Conservation (phyloP, 2,329 filamentous ascomycete genomes). For the Neopestalotiopsis rosae region DNA sequence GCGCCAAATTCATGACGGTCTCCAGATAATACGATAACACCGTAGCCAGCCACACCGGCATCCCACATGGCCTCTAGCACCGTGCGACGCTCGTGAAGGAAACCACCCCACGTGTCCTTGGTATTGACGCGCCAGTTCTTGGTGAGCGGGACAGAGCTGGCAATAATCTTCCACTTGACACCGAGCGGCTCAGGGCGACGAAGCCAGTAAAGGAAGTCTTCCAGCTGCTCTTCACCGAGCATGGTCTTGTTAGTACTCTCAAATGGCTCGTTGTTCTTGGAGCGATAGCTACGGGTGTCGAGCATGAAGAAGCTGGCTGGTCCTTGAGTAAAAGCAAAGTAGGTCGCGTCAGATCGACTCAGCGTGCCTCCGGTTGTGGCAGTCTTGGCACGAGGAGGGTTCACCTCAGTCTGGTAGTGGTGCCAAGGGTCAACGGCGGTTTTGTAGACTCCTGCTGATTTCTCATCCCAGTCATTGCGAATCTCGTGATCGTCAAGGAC, state of each 20-base stretch:
- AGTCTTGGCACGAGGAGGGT: slow-evolving; percentile 73
- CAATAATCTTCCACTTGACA: slow-evolving; percentile 91
- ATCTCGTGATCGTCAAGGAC: slow-evolving; percentile 98
- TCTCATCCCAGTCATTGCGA: slow-evolving; percentile 87
- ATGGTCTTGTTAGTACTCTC: slow-evolving; percentile 78
- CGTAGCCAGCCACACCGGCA: slow-evolving; percentile 73
- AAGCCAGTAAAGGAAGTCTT: slow-evolving; percentile 81
- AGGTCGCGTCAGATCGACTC: slow-evolving; percentile 67
- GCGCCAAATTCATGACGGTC: slow-evolving; percentile 98
- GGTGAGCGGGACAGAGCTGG: slow-evolving; percentile 91
- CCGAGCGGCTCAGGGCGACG: slow-evolving; percentile 73
- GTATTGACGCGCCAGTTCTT: slow-evolving; percentile 95
- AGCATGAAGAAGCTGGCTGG: slow-evolving; percentile 94
- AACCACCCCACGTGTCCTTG: slow-evolving; percentile 93
- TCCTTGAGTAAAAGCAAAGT: slow-evolving; percentile 88
- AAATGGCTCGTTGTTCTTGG: slow-evolving; percentile 64
- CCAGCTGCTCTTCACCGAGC: slow-evolving; percentile 80
- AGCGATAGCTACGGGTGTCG: slow-evolving; percentile 88
- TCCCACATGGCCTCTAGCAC: slow-evolving; percentile 95
- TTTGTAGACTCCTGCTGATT: slow-evolving; percentile 79
- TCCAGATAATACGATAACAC: slow-evolving; percentile 84
- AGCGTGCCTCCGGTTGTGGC: slow-evolving; percentile 44
- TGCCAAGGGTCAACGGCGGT: slow-evolving; percentile 84
- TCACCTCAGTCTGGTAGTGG: slow-evolving; percentile 83
- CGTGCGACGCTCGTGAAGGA: slow-evolving; percentile 76